A percentile compares a stretch with the other conserved stretches of the same genome.
Evolutionary conservation across 177 flowering plant genomes (phyloP).

Genomic region (Vitis hybrid): DNA sequence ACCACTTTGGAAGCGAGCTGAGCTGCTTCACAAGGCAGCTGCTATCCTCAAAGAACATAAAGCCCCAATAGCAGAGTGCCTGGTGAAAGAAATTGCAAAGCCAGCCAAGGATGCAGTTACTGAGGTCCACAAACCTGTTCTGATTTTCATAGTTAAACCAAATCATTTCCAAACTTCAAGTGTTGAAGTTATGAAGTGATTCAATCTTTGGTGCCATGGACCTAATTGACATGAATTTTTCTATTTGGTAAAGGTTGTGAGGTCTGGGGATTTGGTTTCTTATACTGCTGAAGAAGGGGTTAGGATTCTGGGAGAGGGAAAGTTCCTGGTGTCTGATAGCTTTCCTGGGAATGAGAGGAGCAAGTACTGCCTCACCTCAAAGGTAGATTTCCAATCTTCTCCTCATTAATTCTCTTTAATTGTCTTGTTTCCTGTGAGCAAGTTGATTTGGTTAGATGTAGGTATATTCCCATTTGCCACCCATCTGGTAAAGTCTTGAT

Average conservation of each 20-base stretch:
- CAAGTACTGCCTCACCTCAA: constrained; percentile 91
- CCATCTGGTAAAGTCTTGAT: too few species aligned
- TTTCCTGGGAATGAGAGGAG: constrained; percentile 98
- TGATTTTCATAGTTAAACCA: neutral
- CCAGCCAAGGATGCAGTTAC: constrained; percentile 97
- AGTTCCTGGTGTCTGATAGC: constrained; percentile 88
- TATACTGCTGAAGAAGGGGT: constrained; percentile 98
- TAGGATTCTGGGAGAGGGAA: constrained; percentile 85
- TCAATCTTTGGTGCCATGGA: neutral
- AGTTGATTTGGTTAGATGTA: too few species aligned
- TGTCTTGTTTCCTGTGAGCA: too few species aligned
- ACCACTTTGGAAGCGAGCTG: constrained; percentile 97
- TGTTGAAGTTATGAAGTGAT: neutral
- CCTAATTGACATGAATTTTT: neutral
- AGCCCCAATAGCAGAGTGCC: constrained; percentile 88
- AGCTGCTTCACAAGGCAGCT: constrained; percentile 96
- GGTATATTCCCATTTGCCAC: too few species aligned
- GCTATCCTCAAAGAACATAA: constrained; percentile 91
- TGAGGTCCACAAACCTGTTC: constrained; percentile 52
- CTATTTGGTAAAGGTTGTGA: constrained; percentile 65
- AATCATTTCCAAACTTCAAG: neutral
- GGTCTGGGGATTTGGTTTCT: constrained; percentile 95
- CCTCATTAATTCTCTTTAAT: neutral
- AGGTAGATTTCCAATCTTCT: constrained; percentile 43
- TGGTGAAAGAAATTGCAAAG: constrained; percentile 93